Percentiles rank a stretch among this genome's conserved stretches.
phyloP scores from a whole-genome alignment of 148 eudicot species.

The Tetragonia tetragonoides region DNA sequence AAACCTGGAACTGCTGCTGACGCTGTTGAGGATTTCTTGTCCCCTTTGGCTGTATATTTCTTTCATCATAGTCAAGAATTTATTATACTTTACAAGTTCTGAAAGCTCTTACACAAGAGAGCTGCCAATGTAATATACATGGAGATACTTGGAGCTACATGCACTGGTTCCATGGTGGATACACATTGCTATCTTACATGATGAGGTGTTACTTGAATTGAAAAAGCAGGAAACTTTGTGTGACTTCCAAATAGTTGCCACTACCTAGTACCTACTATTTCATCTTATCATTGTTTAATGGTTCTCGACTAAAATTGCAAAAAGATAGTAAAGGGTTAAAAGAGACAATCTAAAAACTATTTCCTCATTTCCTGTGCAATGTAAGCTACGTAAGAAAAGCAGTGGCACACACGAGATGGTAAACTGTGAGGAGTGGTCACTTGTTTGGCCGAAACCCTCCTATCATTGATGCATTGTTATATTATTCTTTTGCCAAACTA shows the following conservation, averaged over 20 bases:
- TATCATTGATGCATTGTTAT: neutral
- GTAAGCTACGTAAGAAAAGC: neutral
- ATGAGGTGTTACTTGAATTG: neutral
- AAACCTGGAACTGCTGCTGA: no score
- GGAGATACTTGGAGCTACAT: neutral
- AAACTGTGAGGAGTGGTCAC: neutral
- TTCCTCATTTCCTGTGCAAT: neutral
- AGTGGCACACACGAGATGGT: neutral
- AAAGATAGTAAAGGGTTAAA: neutral
- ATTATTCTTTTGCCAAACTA: neutral
- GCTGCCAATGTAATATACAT: neutral
- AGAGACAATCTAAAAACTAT: no score
- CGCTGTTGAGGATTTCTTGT: neutral
- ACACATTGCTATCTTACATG: neutral
- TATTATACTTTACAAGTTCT: neutral
- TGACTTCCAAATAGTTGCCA: constrained; percentile 3
- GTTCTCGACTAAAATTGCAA: neutral
- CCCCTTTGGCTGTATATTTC: neutral
- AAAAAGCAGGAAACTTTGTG: neutral
- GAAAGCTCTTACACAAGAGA: neutral
- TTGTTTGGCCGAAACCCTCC: neutral
- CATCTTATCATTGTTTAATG: neutral
- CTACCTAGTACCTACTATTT: neutral
- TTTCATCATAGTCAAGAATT: no score
- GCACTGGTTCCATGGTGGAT: neutral